Conservation (phyloP, 805 yeast species). For the Candida coleopterorum region DNA sequence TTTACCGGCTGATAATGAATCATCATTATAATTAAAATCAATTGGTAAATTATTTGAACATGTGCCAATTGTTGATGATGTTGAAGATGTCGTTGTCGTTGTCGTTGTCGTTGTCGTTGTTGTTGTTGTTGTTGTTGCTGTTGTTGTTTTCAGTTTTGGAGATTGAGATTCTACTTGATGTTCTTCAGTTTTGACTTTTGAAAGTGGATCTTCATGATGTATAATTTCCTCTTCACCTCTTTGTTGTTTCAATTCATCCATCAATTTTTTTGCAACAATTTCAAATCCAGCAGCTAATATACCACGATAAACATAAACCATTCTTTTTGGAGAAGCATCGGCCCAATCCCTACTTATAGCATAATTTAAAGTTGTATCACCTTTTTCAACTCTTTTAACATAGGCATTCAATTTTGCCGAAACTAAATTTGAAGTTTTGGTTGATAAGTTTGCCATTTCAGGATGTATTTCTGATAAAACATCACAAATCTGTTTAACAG, state of each 20-base stretch:
- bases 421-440: conserved; percentile 76
- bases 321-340: conserved; percentile 81
- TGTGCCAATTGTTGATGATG: no score
- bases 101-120: not conserved
- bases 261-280: conserved; percentile 61
- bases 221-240: conserved; percentile 6
- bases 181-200: conserved; percentile 2
- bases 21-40: conserved; percentile 12
- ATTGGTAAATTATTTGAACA: no score
- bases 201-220: conserved; percentile 3
- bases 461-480: conserved; percentile 70
- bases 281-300: conserved; percentile 71
- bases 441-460: conserved; percentile 75
- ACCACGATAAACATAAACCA: conserved; percentile 85
- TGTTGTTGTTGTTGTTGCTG: not conserved
- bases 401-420: conserved; percentile 82
- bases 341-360: conserved; percentile 88
- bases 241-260: conserved; percentile 34
- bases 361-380: conserved; percentile 66
- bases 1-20: conserved; percentile 33
- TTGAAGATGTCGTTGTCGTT: no score
- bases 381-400: conserved; percentile 80
- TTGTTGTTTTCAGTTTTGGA: conserved; percentile 5
- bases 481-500: conserved; percentile 86
- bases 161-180: conserved; percentile 10